Base-by-base conservation (phyloP, 257 asterid genomes). In the Fraxinus pennsylvanica region DNA sequence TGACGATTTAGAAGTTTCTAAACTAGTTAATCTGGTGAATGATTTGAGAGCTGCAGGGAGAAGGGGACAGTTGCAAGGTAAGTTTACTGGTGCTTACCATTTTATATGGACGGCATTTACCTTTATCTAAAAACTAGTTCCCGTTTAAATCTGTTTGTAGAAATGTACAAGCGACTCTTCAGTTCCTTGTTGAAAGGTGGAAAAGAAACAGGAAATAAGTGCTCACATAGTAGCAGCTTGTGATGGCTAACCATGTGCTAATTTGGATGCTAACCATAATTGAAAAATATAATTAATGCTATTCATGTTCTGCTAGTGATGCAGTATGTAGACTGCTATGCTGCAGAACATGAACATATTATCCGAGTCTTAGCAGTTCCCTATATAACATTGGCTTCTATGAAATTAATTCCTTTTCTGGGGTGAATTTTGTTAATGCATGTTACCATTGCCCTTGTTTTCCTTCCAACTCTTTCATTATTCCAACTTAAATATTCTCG, bases 1-100 rank as follows among this genome's bases (percentile, higher is more conserved):
- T 39, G 84, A 85, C 75, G 87, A 79, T 72, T 88, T 94, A 38
- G 91, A 88, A 81, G 88, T 90, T 81, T 87, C 87, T n/a, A 85
- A 90, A 84, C 88, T 94, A 72, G 80, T 47, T 84, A 36, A 87
- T 38, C 76, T 88, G 88, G 97, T 90, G 77, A 85, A 87, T 89
- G 97, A 89, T 77, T 83, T 90, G 87, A 92, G 97, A 91, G 85
- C 86, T 86, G 87, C 97, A 73, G 97, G 97, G 75, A 89, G 79
- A 90, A 89, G 88, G 77, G 97, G 97, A 68, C 90, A 91, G 82
- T 76, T 94, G 83, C 91, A 82, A 84, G 96, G 97, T 87, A 88
- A 87, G 92, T 82, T 75, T 25, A 70, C 32, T 59, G 3, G 29
- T 52, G 67, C 13, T 30, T 59, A 59, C 67, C 7, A 59, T n/a